Evolutionary conservation across 1,284 basidiomycete genomes (phyloP).

Genomic region (Heterobasidion occidentale): DNA sequence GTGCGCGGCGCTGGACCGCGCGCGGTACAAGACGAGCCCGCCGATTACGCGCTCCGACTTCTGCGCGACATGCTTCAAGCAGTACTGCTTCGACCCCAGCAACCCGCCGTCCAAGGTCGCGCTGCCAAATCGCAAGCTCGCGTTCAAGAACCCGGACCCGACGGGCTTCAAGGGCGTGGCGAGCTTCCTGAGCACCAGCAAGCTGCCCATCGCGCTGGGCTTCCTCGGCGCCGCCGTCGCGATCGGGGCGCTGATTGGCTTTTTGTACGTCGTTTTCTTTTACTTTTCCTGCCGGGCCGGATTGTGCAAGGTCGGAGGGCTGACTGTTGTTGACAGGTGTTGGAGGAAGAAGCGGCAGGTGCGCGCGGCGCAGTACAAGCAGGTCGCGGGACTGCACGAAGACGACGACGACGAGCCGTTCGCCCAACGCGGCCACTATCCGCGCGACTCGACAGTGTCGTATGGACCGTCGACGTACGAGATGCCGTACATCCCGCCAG

Average conservation of each 20-base stretch:
- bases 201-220: conserved; percentile 35
- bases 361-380: conserved; percentile 3
- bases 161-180: conserved; percentile 28
- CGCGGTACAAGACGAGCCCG: conserved; percentile 29
- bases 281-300: neutral
- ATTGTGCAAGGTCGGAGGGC: neutral
- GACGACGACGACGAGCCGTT: conserved; percentile 2
- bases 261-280: conserved; percentile 27
- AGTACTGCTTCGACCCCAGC: conserved; percentile 45
- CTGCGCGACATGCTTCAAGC: conserved; percentile 41
- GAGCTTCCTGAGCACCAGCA: conserved; percentile 31
- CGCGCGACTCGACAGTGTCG: neutral
- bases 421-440: neutral
- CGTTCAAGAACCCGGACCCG: conserved; percentile 44
- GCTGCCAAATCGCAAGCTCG: conserved; percentile 35
- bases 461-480: neutral
- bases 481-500: neutral
- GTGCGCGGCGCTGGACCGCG: conserved; percentile 49
- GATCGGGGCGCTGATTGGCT: conserved; percentile 26
- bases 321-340: conserved; percentile 1
- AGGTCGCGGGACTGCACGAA: conserved; percentile 4
- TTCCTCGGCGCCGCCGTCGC: conserved; percentile 26
- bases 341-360: conserved; percentile 7
- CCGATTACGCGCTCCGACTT: conserved; percentile 31
- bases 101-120: conserved; percentile 34